Conservation (phyloP, 208 protist genomes). For the Trypanosomatidae sp. region DNA sequence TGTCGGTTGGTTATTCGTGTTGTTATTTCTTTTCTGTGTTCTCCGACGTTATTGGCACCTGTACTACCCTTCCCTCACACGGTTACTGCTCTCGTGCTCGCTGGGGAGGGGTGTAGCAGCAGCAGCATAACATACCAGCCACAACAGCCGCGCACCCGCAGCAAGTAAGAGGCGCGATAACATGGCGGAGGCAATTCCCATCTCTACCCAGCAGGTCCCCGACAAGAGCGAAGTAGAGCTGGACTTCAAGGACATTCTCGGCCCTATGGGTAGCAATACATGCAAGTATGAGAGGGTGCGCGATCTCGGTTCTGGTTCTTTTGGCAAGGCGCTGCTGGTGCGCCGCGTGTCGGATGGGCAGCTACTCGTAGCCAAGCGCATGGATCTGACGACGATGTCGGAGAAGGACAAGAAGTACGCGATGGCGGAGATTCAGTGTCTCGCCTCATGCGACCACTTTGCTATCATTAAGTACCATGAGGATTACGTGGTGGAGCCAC, state of each 20-base stretch:
- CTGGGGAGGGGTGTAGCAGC: background rate
- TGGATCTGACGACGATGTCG: slow-evolving; percentile 83
- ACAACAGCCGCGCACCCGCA: background rate
- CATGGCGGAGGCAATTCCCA: slow-evolving; percentile 35
- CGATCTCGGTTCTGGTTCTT: slow-evolving; percentile 86
- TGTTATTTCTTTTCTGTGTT: background rate
- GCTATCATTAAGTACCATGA: slow-evolving; percentile 90
- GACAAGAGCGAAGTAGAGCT: slow-evolving; percentile 8
- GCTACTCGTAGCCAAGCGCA: slow-evolving; percentile 89
- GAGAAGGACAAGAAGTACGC: slow-evolving; percentile 89
- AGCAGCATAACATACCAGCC: background rate
- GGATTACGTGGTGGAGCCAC: slow-evolving; percentile 49
- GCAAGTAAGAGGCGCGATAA: background rate
- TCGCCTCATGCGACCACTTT: slow-evolving; percentile 86
- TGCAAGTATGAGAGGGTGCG: slow-evolving; percentile 48
- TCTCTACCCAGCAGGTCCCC: slow-evolving; percentile 33
- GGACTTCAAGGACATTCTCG: slow-evolving; percentile 45
- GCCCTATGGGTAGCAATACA: slow-evolving; percentile 30
- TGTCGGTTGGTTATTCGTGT: background rate
- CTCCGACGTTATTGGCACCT: background rate
- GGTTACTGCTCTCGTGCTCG: slow-evolving; percentile 1
- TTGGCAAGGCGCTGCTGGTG: slow-evolving; percentile 73
- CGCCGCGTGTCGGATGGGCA: slow-evolving; percentile 71
- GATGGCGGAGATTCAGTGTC: slow-evolving; percentile 90
- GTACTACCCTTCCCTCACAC: background rate